Evolutionary conservation across 495 filamentous ascomycete species (phyloP).

Genomic region (Neurospora intermedia): DNA sequence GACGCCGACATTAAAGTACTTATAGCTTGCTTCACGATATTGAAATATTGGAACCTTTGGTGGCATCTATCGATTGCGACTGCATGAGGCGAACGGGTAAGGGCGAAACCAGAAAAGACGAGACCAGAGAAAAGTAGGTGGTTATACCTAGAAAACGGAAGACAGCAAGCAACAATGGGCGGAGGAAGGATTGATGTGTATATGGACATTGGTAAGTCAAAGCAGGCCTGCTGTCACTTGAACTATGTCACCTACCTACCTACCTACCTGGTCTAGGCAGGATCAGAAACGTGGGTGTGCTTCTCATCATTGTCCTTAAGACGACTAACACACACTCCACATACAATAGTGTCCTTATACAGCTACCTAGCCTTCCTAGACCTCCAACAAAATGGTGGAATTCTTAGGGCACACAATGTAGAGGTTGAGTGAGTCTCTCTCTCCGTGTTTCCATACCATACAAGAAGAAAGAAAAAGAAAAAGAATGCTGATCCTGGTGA

Average conservation of each 20-base stretch:
- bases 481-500: background rate
- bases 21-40: background rate
- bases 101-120: background rate
- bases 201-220: slow-evolving; percentile 22
- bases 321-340: background rate
- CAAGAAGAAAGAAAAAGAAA: background rate
- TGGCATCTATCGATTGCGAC: background rate
- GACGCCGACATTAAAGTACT: background rate
- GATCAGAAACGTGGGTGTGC: background rate
- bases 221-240: background rate
- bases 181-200: slow-evolving; percentile 50
- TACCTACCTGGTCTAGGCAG: background rate
- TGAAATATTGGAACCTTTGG: background rate
- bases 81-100: background rate
- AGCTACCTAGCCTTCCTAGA: slow-evolving; percentile 54
- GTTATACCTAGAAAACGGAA: background rate
- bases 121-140: background rate
- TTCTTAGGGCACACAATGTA: slow-evolving; percentile 45
- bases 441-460: background rate
- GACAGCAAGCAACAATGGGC: slow-evolving; percentile 28
- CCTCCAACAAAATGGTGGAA: slow-evolving; percentile 41
- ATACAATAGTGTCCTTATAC: slow-evolving; percentile 52
- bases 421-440: slow-evolving; percentile 45
- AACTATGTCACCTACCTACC: too few relatives aligned
- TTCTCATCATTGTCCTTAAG: background rate